Base-by-base conservation (phyloP, 2,329 filamentous ascomycete genomes). In the Ophiostoma sp. region DNA sequence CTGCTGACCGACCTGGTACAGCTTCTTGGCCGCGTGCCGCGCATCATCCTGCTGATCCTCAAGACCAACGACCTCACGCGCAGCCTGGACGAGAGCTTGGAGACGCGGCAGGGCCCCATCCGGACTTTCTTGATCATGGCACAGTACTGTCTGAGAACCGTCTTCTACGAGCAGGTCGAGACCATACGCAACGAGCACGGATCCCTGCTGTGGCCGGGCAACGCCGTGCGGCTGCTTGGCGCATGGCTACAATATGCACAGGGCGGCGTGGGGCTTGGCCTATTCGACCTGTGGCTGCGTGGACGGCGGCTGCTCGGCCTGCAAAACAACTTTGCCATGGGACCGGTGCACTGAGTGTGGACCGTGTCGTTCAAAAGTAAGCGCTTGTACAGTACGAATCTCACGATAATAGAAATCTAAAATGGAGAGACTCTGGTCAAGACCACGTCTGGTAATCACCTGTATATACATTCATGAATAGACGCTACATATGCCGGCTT, bases 51-150 rank as follows among this genome's bases (percentile, higher is more conserved):
- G 12, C 82, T 99, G 41, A 98, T 99, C 73, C 84, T 99, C 71
- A 99, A 99, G 81, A 99, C 95, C 2, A 99, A 99, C 77, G 95
- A 99, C 79, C 81, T 99, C 52, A 99, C 95, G 16, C 88, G 95
- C 72, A 95, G 90, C 74, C 84, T 99, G 18, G 95, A 99, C 76
- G 95, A 99, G 81, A 93, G 90, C 75, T 82, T 96, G 49, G 89
- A 93, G 68, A 95, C 91, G 0, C 83, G 85, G 6, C 84, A 86
- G 71, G 88, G 88, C 0, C 87, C 87, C 3, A 83, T 89, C 71
- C 82, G 87, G 64, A 84, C 81, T 14, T 90, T 90, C 73, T 79
- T 90, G 75, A 90, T 91, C 71, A 80, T 91, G 41, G 88, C 88
- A 3, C 79, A 87, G 45, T 90, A 90, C 78, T 90, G 88, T 77